Evolutionary conservation across 2,329 filamentous ascomycete species (phyloP).

Genomic region (Cladosporium colombiae): DNA sequence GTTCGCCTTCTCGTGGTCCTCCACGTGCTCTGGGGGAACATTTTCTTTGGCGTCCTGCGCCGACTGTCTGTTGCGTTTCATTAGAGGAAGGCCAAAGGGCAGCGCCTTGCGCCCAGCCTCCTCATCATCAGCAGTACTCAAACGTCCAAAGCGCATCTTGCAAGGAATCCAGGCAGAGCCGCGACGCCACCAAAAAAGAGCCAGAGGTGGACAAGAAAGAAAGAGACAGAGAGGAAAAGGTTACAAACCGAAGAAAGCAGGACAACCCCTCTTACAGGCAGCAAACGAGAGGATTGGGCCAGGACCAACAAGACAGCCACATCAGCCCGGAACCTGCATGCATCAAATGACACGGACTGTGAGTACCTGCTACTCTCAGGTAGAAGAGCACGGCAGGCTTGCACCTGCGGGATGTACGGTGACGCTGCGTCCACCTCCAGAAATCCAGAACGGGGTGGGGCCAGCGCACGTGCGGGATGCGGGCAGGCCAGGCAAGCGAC

Average conservation of each 20-base stretch:
- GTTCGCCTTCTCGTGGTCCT: background rate
- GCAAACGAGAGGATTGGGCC: slow-evolving; percentile 14
- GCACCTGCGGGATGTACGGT: slow-evolving; percentile 11
- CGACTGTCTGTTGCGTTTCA: slow-evolving; percentile 15
- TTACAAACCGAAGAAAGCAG: slow-evolving; percentile 2
- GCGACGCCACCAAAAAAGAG: background rate
- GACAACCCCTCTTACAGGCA: slow-evolving; percentile 8
- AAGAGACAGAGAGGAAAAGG: background rate
- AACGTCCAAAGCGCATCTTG: slow-evolving; percentile 17
- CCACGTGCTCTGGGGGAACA: background rate
- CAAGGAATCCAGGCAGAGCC: background rate
- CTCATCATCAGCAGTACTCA: background rate
- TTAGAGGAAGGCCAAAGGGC: slow-evolving; percentile 7
- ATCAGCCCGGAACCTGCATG: slow-evolving; percentile 17
- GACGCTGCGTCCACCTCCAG: background rate
- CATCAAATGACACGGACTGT: slow-evolving; percentile 17
- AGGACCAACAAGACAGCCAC: slow-evolving; percentile 6
- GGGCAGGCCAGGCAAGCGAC: background rate
- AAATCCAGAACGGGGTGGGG: slow-evolving; percentile 9
- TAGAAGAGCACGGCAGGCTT: slow-evolving; percentile 17
- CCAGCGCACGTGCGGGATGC: slow-evolving; percentile 1
- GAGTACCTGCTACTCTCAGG: slow-evolving; percentile 7
- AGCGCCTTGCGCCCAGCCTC: slow-evolving; percentile 3
- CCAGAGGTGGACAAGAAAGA: background rate
- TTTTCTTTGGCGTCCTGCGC: slow-evolving; percentile 14